Conservation (phyloP, 495 filamentous ascomycete species). For the Hypoxylon lienhwacheense region DNA sequence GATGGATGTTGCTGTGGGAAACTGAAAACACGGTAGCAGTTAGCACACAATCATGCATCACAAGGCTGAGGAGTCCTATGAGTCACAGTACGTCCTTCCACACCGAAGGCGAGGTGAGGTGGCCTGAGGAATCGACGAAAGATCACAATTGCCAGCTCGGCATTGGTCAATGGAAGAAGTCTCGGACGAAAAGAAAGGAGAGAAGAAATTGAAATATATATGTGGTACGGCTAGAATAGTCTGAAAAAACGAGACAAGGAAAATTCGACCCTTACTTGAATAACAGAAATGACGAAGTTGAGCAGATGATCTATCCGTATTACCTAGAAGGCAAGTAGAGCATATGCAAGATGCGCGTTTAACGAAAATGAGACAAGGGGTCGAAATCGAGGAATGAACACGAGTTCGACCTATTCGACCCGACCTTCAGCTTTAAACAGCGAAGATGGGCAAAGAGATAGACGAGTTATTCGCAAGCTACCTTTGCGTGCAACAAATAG, state of each 20-base stretch:
- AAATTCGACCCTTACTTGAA: conserved; percentile 25
- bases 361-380: conserved; percentile 1
- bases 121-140: conserved; percentile 28
- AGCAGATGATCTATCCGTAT: conserved; percentile 7
- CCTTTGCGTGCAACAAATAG: conserved; percentile 19
- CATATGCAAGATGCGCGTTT: conserved; percentile 14
- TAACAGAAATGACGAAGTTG: not conserved
- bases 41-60: conserved; percentile 36
- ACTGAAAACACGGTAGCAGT: conserved; percentile 33
- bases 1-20: conserved; percentile 24
- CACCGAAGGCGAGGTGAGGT: conserved; percentile 18
- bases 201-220: conserved; percentile 17
- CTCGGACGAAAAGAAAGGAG: conserved; percentile 4
- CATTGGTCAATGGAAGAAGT: conserved; percentile 38
- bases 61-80: conserved; percentile 37
- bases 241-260: conserved; percentile 6
- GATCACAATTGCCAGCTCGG: conserved; percentile 28
- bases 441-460: conserved; percentile 10
- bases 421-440: too few relatives aligned
- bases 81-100: conserved; percentile 39
- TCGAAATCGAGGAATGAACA: conserved; percentile 10
- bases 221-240: conserved; percentile 10
- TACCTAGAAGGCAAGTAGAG: conserved; percentile 3
- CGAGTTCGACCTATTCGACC: conserved; percentile 1
- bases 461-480: conserved; percentile 18